These are phyloP conservation scores for Boletus reticuloceps DNA, from an alignment of 768 basidiomycete species.

Conservation along the genomic window DNA sequence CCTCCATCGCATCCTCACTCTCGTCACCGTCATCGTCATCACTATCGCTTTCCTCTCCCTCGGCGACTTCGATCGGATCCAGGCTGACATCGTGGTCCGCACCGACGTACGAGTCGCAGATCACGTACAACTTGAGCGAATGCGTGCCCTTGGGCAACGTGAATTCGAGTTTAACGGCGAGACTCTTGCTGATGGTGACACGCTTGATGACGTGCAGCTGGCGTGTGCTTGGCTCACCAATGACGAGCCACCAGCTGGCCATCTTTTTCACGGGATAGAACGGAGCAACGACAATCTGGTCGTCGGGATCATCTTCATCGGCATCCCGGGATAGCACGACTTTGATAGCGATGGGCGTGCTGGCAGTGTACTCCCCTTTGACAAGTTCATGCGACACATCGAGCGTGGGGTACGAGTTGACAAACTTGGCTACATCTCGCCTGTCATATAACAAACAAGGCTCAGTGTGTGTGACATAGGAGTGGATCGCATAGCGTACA, in stretches of 20 bases:
- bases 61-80: conserved; percentile 81
- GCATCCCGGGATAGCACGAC: conserved; percentile 79
- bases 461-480: neutral
- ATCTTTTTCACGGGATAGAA: conserved; percentile 90
- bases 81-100: conserved; percentile 90
- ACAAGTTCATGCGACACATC: conserved; percentile 88
- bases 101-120: conserved; percentile 89
- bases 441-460: conserved; percentile 36
- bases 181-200: conserved; percentile 71
- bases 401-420: conserved; percentile 96
- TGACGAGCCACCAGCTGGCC: conserved; percentile 96
- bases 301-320: conserved; percentile 71
- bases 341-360: conserved; percentile 76
- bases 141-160: conserved; percentile 83
- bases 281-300: conserved; percentile 88
- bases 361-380: conserved; percentile 83
- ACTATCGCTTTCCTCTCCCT: conserved; percentile 85
- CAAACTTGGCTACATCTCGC: conserved; percentile 92
- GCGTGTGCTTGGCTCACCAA: conserved; percentile 78
- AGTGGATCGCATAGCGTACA: conserved; percentile 51
- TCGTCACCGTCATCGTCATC: conserved; percentile 52
- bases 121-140: conserved; percentile 80
- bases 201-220: conserved; percentile 83
- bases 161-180: conserved; percentile 88
- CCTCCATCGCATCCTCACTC: conserved; percentile 57